A percentile compares a stretch with the other conserved stretches of the same genome.
phyloP scores from a whole-genome alignment of 2,329 filamentous ascomycete genomes.

The Rosellinia necatrix region DNA sequence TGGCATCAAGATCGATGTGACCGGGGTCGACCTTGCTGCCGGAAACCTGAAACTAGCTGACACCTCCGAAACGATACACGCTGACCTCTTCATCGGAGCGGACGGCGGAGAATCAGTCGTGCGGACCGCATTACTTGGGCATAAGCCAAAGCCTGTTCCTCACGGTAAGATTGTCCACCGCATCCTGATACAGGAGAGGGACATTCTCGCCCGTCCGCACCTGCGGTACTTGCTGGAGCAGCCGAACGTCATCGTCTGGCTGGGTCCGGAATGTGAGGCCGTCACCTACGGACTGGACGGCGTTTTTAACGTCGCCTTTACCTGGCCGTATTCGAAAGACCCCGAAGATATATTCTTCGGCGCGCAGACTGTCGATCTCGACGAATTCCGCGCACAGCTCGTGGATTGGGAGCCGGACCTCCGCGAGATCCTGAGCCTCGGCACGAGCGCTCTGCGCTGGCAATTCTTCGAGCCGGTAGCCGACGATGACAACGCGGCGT shows the following conservation, averaged over 20 bases:
- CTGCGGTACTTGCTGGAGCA: constrained; percentile 26
- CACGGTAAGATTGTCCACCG: constrained; percentile 32
- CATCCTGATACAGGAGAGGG: constrained; percentile 26
- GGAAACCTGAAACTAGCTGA: constrained; percentile 15
- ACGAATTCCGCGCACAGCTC: constrained; percentile 22
- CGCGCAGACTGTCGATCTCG: constrained; percentile 24
- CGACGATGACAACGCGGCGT: constrained; percentile 24
- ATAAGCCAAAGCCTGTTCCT: constrained; percentile 23
- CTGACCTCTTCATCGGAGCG: constrained; percentile 28
- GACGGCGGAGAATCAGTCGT: constrained; percentile 25
- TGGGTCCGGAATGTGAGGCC: constrained; percentile 29
- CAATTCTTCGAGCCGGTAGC: constrained; percentile 28
- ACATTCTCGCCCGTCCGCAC: constrained; percentile 23
- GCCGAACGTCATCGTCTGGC: constrained; percentile 30
- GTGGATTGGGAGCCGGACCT: constrained; percentile 26
- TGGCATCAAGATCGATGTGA: constrained; percentile 22
- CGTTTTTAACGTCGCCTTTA: constrained; percentile 30
- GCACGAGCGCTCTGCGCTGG: constrained; percentile 20
- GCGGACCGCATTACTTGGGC: constrained; percentile 22
- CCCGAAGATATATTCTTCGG: constrained; percentile 27
- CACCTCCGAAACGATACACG: constrained; percentile 16
- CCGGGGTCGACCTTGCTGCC: constrained; percentile 18
- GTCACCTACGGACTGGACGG: constrained; percentile 30
- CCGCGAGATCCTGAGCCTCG: constrained; percentile 28
- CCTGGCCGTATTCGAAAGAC: constrained; percentile 30